Base-by-base conservation (phyloP, 2,329 filamentous ascomycete species). In the Botrytis squamosa region DNA sequence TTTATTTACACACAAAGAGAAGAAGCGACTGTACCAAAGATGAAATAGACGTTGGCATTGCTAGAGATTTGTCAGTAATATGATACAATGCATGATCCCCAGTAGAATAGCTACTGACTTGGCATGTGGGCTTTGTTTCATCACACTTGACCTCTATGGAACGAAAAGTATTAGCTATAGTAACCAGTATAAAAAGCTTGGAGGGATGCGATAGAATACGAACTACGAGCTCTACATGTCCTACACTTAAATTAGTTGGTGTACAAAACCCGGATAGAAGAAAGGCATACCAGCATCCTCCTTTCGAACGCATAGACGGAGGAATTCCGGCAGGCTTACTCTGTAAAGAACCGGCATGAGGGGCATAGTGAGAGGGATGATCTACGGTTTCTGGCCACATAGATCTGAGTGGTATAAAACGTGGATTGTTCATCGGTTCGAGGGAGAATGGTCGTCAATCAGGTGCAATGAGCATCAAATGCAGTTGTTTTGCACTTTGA, bases 181-280 rank as follows among this genome's bases (percentile, higher is more conserved):
- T 66, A n/a, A 36, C 29, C 29, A 25, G 10, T 49, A 52, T n/a
- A 12, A 38, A 14, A 71, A 55, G 12, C 20, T 57, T 20, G n/a
- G 33, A 33, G 36, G 22, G 3, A 44, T 4, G 36, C 36, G n/a
- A 29, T 33, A 36, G 38, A 20, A 33, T 52, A 72, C 70, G 40
- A 72, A 72, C 70, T 72, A 22, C 70, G 70, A 29, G 10, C 33
- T 36, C 70, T 72, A n/a, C 70, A 72, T 72, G 62, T 72, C 70
- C 70, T 72, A 36, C 25, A 42, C 14, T 38, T 49, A 7, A 60
- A 57, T 57, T 44, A 36, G 60, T 72, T 22, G 42, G 36, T 42
- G 10, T 55, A 59, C 25, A 25, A 29, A 33, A 52, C n/a, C 7
- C 33, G 33, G 22, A 20, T 38, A 33, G 46, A 44, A 22, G 36